Percentiles rank a stretch among this genome's conserved stretches.
These are phyloP conservation scores for Phytophthora tentaculata DNA, from an alignment of 352 stramenopile genomes.

Conservation along the genomic window DNA sequence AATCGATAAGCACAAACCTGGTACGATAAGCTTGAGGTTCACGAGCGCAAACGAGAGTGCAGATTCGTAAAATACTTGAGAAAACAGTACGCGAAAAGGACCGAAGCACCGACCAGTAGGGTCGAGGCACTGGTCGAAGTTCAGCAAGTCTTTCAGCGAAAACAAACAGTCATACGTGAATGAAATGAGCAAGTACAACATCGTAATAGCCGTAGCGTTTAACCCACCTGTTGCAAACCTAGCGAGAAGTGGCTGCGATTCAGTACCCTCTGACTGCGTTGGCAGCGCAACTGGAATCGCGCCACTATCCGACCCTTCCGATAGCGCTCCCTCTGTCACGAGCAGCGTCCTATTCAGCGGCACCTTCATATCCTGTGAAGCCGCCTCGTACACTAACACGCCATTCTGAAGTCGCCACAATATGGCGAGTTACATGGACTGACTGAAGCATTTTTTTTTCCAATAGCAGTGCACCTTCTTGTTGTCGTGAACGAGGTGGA, in stretches of 20 bases:
- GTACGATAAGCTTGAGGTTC: conserved; percentile 94
- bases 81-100: conserved; percentile 43
- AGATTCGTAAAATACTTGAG: conserved; percentile 71
- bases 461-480: conserved; percentile 2
- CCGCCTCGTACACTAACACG: conserved; percentile 21
- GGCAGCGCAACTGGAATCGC: conserved; percentile 23
- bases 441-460: neutral
- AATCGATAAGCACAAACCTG: conserved; percentile 38
- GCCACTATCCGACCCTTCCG: neutral
- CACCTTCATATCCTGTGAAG: conserved; percentile 28
- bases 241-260: conserved; percentile 14
- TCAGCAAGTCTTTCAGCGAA: conserved; percentile 39
- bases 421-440: neutral
- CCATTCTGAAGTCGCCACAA: conserved; percentile 12
- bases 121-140: conserved; percentile 47
- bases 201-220: neutral
- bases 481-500: conserved; percentile 25
- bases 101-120: conserved; percentile 49
- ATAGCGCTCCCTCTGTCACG: conserved; percentile 21
- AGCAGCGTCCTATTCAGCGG: conserved; percentile 38
- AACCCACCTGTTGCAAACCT: conserved; percentile 28
- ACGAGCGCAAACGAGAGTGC: conserved; percentile 82
- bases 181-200: neutral
- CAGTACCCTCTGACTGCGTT: neutral
- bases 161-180: neutral